Evolutionary conservation across 2,329 filamentous ascomycete genomes (phyloP).

Genomic region (Bipolaris cookei): DNA sequence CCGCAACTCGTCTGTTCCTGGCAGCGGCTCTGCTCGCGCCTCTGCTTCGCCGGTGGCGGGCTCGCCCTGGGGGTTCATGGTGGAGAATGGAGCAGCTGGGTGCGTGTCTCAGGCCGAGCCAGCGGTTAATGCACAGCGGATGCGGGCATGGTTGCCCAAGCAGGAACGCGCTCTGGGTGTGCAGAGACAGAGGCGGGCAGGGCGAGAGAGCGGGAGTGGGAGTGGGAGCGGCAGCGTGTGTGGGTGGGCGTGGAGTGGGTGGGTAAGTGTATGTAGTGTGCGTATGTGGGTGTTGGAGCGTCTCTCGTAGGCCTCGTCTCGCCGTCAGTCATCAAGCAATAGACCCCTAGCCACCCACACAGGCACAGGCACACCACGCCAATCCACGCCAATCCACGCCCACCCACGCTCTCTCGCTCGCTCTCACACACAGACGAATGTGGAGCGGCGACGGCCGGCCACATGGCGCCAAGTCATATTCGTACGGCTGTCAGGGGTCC

Average conservation of each 20-base stretch:
- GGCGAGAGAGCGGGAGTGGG: constrained; percentile 1
- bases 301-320: not conserved
- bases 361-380: not conserved
- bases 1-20: constrained; percentile 12
- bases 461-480: constrained; percentile 12
- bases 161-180: constrained; percentile 32
- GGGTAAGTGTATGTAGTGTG: not conserved
- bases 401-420: no score
- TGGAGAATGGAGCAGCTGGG: constrained; percentile 14
- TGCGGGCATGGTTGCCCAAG: constrained; percentile 39
- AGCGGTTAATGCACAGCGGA: constrained; percentile 27
- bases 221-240: not conserved
- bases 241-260: not conserved
- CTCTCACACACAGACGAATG: constrained; percentile 2
- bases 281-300: not conserved
- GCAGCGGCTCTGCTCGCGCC: not conserved
- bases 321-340: not conserved
- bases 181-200: constrained; percentile 14
- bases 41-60: not conserved
- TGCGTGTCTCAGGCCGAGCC: constrained; percentile 42
- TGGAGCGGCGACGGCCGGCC: constrained; percentile 6
- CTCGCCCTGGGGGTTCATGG: constrained; percentile 36
- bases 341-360: constrained; percentile 4
- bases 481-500: constrained; percentile 9
- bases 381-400: no score